Base-by-base conservation (phyloP, 306 rosid species). In the Psophocarpus tetragonolobus region DNA sequence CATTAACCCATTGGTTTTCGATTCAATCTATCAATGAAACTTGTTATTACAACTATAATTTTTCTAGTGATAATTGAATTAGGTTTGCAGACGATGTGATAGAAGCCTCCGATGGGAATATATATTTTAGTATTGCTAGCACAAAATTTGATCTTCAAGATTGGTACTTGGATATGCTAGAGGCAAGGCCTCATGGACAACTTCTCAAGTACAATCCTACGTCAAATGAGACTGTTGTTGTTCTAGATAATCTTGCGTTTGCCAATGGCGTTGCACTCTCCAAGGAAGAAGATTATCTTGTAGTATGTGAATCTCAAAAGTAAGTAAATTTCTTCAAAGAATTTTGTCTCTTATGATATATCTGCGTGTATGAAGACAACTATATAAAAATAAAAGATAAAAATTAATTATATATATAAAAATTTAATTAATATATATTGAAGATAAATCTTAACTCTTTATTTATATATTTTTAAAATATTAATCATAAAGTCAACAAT, bases 261-360 rank as follows among this genome's bases (percentile, higher is more conserved):
- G 93, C 93, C 41, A 94, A 91, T 53, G 98, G 96, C 0, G 90
- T 91, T 80, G 93, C 93, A 42, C 88, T 91, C 53, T 88, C 97
- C 4, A 58, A 82, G 47, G 86, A 89, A 15, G 81, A 90, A 75
- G 87, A 83, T 68, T 93, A 76, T 84, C 60, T 90, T 58, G 62
- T 91, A 26, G 68, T 84, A 26, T 89, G 89, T 41, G 97, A 91
- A 85, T 30, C 83, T 14, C 90, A 84, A 86, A 90, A 82, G 97
- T 88, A 88, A 82, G 69, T 5, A 17, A 13, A 45, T 47, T 9
- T 18, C 21, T 23, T 58, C 3, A 70, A 58, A 14, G 5, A 42
- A 23, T 65, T 57, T 45, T 6, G 10, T 32, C 36, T 32, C 6
- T 0, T 32, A n/a, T n/a, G n/a, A n/a, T n/a, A n/a, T n/a, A n/a